These are phyloP conservation scores for Ligustrum vulgare DNA, from an alignment of 257 asterid genomes.

Conservation along the genomic window DNA sequence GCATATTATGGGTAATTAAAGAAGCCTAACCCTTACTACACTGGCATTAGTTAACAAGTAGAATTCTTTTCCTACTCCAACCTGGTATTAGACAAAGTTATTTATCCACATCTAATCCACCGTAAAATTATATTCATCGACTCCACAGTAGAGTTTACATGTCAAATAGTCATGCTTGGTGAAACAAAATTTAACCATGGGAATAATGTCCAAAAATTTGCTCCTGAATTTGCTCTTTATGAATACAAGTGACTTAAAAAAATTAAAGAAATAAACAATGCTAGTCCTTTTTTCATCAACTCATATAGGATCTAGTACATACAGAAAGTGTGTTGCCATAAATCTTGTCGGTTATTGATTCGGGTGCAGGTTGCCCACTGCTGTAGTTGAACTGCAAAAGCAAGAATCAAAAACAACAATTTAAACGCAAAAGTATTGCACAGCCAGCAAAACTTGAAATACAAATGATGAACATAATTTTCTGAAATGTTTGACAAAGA, in stretches of 20 bases:
- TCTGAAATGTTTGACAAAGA: not conserved
- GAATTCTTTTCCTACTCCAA: not conserved
- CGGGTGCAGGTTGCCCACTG: conserved; percentile 99
- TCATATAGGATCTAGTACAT: conserved; percentile 33
- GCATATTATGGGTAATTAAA: not conserved
- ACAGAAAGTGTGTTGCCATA: conserved; percentile 99
- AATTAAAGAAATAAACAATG: not conserved
- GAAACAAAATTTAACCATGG: not conserved
- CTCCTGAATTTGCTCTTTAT: not conserved
- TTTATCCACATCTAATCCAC: not conserved
- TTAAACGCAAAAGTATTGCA: too few relatives aligned
- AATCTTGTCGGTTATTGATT: conserved; percentile 91
- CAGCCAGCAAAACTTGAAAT: not conserved
- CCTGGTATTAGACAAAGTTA: not conserved
- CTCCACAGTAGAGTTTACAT: not conserved
- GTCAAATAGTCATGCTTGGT: not conserved
- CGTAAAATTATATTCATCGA: not conserved
- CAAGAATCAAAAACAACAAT: conserved; percentile 19
- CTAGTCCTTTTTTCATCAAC: not conserved
- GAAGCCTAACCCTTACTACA: not conserved
- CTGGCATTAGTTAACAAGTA: not conserved
- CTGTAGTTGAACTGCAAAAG: conserved; percentile 83
- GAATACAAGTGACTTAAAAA: not conserved
- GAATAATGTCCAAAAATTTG: not conserved
- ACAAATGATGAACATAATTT: not conserved